phyloP scores from a whole-genome alignment of 2,329 filamentous ascomycete species.

The Cryoendolithus antarcticus region DNA sequence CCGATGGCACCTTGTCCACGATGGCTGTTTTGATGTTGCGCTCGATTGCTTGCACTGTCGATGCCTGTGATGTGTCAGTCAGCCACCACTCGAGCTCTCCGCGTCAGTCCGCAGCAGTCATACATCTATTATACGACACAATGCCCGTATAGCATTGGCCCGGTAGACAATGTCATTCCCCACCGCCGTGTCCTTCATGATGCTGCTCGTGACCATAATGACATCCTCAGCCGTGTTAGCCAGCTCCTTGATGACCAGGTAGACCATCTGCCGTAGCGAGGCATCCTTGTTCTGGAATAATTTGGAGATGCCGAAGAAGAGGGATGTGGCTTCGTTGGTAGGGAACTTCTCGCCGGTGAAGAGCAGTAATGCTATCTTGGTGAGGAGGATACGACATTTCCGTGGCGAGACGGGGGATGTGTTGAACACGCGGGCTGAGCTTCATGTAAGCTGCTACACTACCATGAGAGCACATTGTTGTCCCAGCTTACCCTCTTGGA shows the following conservation, averaged over 20 bases:
- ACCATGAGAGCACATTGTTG: slow-evolving; percentile 4
- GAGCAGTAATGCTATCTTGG: slow-evolving; percentile 90
- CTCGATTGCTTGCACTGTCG: slow-evolving; percentile 94
- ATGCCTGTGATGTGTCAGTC: slow-evolving; percentile 46
- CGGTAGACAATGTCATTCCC: slow-evolving; percentile 88
- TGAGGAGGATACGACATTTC: slow-evolving; percentile 93
- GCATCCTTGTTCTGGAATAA: slow-evolving; percentile 99
- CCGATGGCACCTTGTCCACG: slow-evolving; percentile 96
- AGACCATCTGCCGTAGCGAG: slow-evolving; percentile 95
- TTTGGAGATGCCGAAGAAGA: slow-evolving; percentile 99
- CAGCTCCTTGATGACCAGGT: slow-evolving; percentile 95
- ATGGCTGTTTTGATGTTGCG: slow-evolving; percentile 98
- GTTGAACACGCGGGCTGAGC: slow-evolving; percentile 87
- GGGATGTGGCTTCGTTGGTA: slow-evolving; percentile 88
- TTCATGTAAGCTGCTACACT: slow-evolving; percentile 1
- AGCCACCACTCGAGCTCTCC: too few species aligned
- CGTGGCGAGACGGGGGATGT: slow-evolving; percentile 90
- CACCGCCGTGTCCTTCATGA: slow-evolving; percentile 98
- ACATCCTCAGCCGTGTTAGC: slow-evolving; percentile 93
- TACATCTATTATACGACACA: slow-evolving; percentile 95
- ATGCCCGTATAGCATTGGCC: slow-evolving; percentile 86
- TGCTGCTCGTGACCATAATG: slow-evolving; percentile 98
- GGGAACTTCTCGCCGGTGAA: slow-evolving; percentile 97
- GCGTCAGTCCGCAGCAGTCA: slow-evolving; percentile 21
- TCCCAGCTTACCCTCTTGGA: slow-evolving; percentile 75